phyloP scores from a whole-genome alignment of 1,284 basidiomycete species.

The Gomphus bonarii region DNA sequence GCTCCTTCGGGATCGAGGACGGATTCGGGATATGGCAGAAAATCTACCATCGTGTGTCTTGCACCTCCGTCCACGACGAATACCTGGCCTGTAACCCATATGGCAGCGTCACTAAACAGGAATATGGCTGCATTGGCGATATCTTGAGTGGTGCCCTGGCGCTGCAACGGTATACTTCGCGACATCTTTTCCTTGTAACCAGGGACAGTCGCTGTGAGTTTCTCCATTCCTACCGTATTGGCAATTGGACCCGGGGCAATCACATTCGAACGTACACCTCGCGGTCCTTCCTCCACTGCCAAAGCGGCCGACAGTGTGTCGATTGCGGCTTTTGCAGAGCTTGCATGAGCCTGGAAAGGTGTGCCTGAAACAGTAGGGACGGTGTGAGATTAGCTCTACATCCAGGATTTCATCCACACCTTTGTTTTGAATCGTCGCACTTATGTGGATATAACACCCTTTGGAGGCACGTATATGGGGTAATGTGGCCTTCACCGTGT shows the following conservation, averaged over 20 bases:
- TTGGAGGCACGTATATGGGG: conserved; percentile 57
- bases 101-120: conserved; percentile 83
- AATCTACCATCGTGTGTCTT: conserved; percentile 40
- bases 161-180: conserved; percentile 43
- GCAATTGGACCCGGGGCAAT: conserved; percentile 84
- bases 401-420: conserved; percentile 31
- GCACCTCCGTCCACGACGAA: conserved; percentile 58
- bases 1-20: conserved; percentile 33
- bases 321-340: conserved; percentile 90
- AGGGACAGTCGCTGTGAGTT: conserved; percentile 42
- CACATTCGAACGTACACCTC: conserved; percentile 90
- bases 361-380: conserved; percentile 36
- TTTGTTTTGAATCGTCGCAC: conserved; percentile 82
- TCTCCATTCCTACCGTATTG: conserved; percentile 77
- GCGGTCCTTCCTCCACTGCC: conserved; percentile 89
- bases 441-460: conserved; percentile 87
- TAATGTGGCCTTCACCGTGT: conserved; percentile 89
- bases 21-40: conserved; percentile 55
- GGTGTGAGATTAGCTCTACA: not conserved
- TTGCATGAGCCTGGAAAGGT: conserved; percentile 87
- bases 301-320: conserved; percentile 81
- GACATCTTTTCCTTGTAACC: conserved; percentile 15
- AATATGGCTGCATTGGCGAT: conserved; percentile 77
- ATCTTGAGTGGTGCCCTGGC: conserved; percentile 61
- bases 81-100: conserved; percentile 70